Evolutionary conservation across 2,329 filamentous ascomycete species (phyloP).

Genomic region (Ascochyta lentis): DNA sequence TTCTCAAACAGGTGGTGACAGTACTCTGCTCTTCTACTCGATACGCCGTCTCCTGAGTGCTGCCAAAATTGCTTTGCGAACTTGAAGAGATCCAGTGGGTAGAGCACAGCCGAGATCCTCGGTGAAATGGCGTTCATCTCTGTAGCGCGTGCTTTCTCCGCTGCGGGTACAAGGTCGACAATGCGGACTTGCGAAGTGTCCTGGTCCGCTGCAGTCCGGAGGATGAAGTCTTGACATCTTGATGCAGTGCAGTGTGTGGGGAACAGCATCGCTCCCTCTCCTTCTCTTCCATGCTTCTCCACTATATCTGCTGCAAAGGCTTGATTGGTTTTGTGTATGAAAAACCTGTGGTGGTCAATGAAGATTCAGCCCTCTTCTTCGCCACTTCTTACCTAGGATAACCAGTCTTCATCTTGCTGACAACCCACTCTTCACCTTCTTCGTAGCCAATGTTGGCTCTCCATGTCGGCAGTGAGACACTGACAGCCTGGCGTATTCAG

Average conservation of each 20-base stretch:
- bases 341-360: constrained; percentile 68
- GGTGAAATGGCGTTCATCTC: constrained; percentile 54
- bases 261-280: constrained; percentile 80
- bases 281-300: constrained; percentile 65
- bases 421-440: constrained; percentile 87
- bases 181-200: constrained; percentile 59
- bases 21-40: constrained; percentile 89
- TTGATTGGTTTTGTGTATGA: constrained; percentile 83
- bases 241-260: constrained; percentile 73
- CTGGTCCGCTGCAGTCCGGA: constrained; percentile 62
- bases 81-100: constrained; percentile 69
- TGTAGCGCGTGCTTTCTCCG: constrained; percentile 59
- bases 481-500: constrained; percentile 74
- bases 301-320: constrained; percentile 74
- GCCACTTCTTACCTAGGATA: constrained; percentile 74
- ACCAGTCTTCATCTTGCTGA: constrained; percentile 83
- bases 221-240: constrained; percentile 77
- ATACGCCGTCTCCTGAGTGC: constrained; percentile 90
- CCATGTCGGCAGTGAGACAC: constrained; percentile 96
- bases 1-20: constrained; percentile 78
- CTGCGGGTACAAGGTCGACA: constrained; percentile 69
- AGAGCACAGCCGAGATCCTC: constrained; percentile 66
- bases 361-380: not conserved
- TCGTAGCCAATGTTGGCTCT: constrained; percentile 89
- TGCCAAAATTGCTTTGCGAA: constrained; percentile 97